These are phyloP conservation scores for Corymbia citriodora DNA, from an alignment of 441 rosid species.

Conservation along the genomic window DNA sequence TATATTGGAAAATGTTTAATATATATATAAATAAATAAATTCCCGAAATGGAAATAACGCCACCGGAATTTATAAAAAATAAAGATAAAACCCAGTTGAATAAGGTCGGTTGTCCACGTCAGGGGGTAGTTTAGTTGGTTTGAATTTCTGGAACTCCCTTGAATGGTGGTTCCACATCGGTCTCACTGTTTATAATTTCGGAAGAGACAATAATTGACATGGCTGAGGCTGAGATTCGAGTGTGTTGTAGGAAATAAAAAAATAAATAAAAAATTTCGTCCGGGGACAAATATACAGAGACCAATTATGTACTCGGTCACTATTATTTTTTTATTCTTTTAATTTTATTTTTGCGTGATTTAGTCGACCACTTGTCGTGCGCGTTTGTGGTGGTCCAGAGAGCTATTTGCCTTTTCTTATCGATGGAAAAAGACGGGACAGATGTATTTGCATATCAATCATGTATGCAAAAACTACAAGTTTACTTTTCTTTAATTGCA, in stretches of 20 bases:
- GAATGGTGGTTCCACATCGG: slow-evolving; percentile 11
- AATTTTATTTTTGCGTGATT: not conserved
- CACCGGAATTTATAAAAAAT: not conserved
- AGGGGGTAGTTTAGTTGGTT: slow-evolving; percentile 1
- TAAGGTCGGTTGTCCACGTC: not conserved
- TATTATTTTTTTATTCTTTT: not conserved
- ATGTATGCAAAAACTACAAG: not conserved
- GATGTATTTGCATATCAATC: not conserved
- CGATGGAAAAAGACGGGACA: not conserved
- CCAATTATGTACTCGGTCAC: not conserved
- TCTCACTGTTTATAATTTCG: not conserved
- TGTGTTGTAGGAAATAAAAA: not conserved
- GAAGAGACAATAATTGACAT: not conserved
- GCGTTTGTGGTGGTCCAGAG: not conserved
- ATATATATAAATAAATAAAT: not conserved
- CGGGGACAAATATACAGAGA: not conserved
- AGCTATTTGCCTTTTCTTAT: not conserved
- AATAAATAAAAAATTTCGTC: not conserved
- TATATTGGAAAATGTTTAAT: not conserved
- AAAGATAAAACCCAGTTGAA: not conserved
- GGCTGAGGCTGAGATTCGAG: not conserved
- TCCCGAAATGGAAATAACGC: not conserved
- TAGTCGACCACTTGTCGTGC: not conserved
- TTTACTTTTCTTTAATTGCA: not conserved
- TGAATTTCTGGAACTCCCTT: not conserved